Base-by-base conservation (phyloP, 1,284 basidiomycete genomes). In the Lentinula novae-zelandiae region DNA sequence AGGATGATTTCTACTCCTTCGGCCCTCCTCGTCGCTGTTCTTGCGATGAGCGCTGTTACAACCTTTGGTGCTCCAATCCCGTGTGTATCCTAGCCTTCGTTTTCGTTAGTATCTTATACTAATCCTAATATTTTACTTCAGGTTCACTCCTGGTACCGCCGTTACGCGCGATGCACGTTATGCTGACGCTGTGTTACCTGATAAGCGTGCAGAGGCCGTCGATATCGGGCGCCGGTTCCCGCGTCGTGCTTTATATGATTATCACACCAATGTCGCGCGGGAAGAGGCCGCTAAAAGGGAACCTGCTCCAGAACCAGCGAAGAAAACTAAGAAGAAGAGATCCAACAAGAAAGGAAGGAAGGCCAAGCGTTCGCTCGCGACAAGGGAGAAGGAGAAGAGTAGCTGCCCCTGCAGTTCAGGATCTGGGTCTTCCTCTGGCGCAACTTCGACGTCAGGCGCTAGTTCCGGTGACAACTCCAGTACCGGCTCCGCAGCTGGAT, bases 1-100 rank as follows among this genome's bases (percentile, higher is more conserved):
- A 58, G 53, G 57, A 58, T 58, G 57, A 58, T 58, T 27, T 40
- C 57, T 51, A 52, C 49, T 31, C 38, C 57, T 58, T 50, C 56
- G 7, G 57, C 50, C 36, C n/a, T 58, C 49, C 57, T 58, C 38
- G 31, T 58, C 39, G 49, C 57, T 46, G 50, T 52, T 33, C 38
- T 58, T 40, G 57, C 49, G 27, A 33, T 58, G 33, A 58, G 50
- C 20, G 57, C 49, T 52, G 50, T 58, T 12, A 44, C 57, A 31
- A 52, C 57, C 13, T 17, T 58, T 10, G 50, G 49, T 51, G 57
- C 57, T 34, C 57, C 57, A 12, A 44, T 58, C n/a, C 36, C 20
- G 57, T 58, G 17, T 44, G 57, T 53, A 8, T 15, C 3, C 2
- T 27, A 27, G 2, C 2, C 27, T 27, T 38, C 2, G 17, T 20